A percentile compares a stretch with the other conserved stretches of the same genome.
Evolutionary conservation across 768 basidiomycete species (phyloP).

Genomic region (Xerocomus brunneocitrinus): DNA sequence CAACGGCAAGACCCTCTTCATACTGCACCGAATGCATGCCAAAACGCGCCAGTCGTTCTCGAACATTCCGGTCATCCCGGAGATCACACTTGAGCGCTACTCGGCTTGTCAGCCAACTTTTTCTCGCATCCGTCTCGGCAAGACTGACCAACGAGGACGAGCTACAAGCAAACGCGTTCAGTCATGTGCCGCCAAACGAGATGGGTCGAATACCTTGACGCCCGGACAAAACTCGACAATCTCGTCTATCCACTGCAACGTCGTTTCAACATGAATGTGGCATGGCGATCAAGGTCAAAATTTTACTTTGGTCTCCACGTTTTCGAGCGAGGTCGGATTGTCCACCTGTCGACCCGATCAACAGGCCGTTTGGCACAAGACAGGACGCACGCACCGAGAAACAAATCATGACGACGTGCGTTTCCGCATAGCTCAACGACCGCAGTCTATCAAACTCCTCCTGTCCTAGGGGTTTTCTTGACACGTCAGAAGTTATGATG

Average conservation of each 20-base stretch:
- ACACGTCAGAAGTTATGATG: slow-evolving; percentile 27
- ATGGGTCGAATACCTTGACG: slow-evolving; percentile 61
- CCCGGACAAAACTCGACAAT: slow-evolving; percentile 91
- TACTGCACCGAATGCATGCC: slow-evolving; percentile 77
- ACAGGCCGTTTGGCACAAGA: neutral
- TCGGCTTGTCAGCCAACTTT: slow-evolving; percentile 9
- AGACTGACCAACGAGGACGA: slow-evolving; percentile 82
- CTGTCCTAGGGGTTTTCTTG: slow-evolving; percentile 58
- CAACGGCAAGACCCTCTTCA: slow-evolving; percentile 86
- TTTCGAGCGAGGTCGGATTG: slow-evolving; percentile 91
- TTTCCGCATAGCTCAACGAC: slow-evolving; percentile 94
- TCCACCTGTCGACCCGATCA: slow-evolving; percentile 57
- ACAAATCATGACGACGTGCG: slow-evolving; percentile 93
- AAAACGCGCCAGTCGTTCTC: slow-evolving; percentile 68
- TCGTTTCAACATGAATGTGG: too few species aligned
- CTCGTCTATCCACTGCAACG: slow-evolving; percentile 82
- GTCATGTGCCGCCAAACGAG: neutral
- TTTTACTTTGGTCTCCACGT: slow-evolving; percentile 54
- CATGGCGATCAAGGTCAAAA: too few species aligned
- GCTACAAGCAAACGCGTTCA: slow-evolving; percentile 36
- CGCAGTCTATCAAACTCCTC: slow-evolving; percentile 94
- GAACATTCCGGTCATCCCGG: slow-evolving; percentile 71
- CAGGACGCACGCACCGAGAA: slow-evolving; percentile 64
- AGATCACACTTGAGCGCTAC: slow-evolving; percentile 94
- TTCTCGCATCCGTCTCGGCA: neutral